Percentiles rank a stretch among this genome's conserved stretches.
These are phyloP conservation scores for Thymus quinquecostatus DNA, from an alignment of 257 asterid genomes.

Conservation along the genomic window DNA sequence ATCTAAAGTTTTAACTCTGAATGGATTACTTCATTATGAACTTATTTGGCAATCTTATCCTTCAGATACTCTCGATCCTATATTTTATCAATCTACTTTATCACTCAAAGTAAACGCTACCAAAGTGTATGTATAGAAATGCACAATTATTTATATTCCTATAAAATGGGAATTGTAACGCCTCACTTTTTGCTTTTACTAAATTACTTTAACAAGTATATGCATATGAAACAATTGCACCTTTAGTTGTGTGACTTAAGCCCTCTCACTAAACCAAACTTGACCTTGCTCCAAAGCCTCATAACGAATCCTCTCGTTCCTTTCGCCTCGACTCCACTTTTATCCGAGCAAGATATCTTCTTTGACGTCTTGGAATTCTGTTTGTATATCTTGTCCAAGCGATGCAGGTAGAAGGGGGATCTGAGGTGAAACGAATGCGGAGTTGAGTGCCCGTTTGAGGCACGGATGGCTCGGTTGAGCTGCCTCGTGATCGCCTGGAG, in stretches of 20 bases:
- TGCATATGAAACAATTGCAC: not conserved
- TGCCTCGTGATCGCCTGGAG: constrained; percentile 57
- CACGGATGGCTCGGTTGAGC: constrained; percentile 59
- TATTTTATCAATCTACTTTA: no score
- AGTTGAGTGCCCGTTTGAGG: constrained; percentile 43
- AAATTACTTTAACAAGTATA: no score
- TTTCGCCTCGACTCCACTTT: constrained; percentile 14
- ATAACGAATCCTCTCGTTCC: constrained; percentile 35
- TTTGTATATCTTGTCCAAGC: constrained; percentile 41
- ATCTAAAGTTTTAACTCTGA: no score
- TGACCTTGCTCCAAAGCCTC: constrained; percentile 45
- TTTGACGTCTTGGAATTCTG: constrained; percentile 43
- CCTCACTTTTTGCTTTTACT: no score
- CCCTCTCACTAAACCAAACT: constrained; percentile 35
- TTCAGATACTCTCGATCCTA: no score
- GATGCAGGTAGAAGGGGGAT: constrained; percentile 46
- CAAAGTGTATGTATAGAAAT: no score
- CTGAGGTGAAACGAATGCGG: constrained; percentile 42
- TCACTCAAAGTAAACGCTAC: no score
- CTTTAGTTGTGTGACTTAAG: constrained; percentile 20
- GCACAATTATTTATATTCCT: no score
- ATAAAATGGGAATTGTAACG: no score
- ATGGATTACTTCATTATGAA: no score
- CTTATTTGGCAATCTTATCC: no score
- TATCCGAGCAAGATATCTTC: constrained; percentile 41